Base-by-base conservation (phyloP, 306 rosid genomes). In the Corylus americana region DNA sequence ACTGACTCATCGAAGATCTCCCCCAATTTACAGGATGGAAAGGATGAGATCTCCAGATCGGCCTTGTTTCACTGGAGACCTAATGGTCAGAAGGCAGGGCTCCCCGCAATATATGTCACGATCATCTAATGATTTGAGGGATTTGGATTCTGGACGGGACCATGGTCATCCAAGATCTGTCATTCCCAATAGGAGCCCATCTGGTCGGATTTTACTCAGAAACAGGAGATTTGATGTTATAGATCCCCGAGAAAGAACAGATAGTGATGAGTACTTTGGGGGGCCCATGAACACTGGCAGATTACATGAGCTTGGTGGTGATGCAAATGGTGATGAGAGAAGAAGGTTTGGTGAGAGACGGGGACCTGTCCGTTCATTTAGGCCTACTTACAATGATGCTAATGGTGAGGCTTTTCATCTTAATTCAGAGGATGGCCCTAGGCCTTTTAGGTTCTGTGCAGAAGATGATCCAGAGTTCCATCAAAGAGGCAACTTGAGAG, bases 21-120 rank as follows among this genome's bases (percentile, higher is more conserved):
- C 90, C 6, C 88, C 93, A 4, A 69, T 88, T 75, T 92, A 84
- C 86, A 81, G 94, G 78, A 81, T 78, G 85, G 90, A 89, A 73
- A 87, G 92, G 80, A 87, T 94, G 91, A 92, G 97, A 84, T 91
- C 95, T 55, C 98, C 97, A 7, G 92, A 92, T 35, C 91, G 91
- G 37, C 89, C 88, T 39, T 87, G 85, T 82, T 91, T 91, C 62
- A 63, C 83, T 4, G 86, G 90, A 55, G 90, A 90, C 68, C 87
- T 88, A 82, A 89, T 86, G 78, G 84, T 83, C 29, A 87, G 97
- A 80, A 89, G 97, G 83, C 89, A 86, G 75, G 89, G 83, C 62
- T 88, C 90, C 11, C 91, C 92, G 12, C 83, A 86, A 18, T 88
- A 77, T 72, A 77, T 89, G 86, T 82, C 95, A 11, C 78, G 89